These are phyloP conservation scores for Metschnikowia anglica DNA, from an alignment of 805 yeast genomes.

Conservation along the genomic window DNA sequence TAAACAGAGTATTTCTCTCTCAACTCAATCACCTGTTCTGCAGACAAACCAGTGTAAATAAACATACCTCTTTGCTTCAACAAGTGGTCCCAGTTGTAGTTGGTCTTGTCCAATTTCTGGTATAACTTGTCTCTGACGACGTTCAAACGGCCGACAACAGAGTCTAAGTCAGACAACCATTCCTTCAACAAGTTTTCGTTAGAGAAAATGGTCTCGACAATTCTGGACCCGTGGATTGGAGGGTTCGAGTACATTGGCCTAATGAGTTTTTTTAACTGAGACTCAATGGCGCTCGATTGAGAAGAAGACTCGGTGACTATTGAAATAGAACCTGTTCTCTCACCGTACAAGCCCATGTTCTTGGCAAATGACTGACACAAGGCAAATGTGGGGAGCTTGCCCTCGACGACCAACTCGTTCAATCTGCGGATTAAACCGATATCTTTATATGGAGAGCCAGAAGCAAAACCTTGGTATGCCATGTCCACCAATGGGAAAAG, in stretches of 20 bases:
- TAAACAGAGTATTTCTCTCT: conserved; percentile 75
- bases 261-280: conserved; percentile 78
- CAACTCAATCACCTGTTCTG: conserved; percentile 68
- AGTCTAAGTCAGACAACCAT: conserved; percentile 80
- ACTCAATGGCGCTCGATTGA: conserved; percentile 56
- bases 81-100: conserved; percentile 81
- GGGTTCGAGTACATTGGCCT: conserved; percentile 92
- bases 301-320: conserved; percentile 56
- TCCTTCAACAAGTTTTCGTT: conserved; percentile 56
- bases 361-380: conserved; percentile 51
- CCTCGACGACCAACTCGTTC: conserved; percentile 49
- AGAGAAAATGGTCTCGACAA: conserved; percentile 75
- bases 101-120: conserved; percentile 59
- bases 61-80: conserved; percentile 95
- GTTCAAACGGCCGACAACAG: conserved; percentile 77
- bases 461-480: conserved; percentile 95
- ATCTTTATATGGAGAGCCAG: conserved; percentile 79
- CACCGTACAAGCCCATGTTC: conserved; percentile 51
- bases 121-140: conserved; percentile 66
- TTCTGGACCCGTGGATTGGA: conserved; percentile 89
- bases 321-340: conserved; percentile 75
- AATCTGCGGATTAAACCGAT: conserved; percentile 46
- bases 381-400: conserved; percentile 51
- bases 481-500: conserved; percentile 84
- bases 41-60: conserved; percentile 79